Evolutionary conservation across 2,329 filamentous ascomycete genomes (phyloP).

Genomic region (Teratosphaeria gauchensis): DNA sequence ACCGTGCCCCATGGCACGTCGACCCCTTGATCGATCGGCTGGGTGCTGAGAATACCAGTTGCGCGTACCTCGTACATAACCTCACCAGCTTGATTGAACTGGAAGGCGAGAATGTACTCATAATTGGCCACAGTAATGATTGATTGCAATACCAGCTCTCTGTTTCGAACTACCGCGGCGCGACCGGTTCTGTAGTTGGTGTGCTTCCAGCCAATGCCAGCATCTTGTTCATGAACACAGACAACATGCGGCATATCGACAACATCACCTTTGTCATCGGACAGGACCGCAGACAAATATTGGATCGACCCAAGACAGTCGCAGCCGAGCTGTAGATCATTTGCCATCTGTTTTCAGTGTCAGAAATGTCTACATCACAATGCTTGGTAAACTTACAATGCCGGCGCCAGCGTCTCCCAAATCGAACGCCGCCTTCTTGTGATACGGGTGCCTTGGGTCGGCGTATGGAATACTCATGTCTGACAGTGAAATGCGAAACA

Average conservation of each 20-base stretch:
- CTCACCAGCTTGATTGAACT: conserved; percentile 62
- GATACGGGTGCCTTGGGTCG: conserved; percentile 57
- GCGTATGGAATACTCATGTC: conserved; percentile 58
- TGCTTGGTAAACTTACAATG: conserved; percentile 33
- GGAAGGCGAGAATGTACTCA: conserved; percentile 62
- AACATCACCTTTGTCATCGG: conserved; percentile 48
- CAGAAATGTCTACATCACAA: neutral
- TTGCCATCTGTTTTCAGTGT: conserved; percentile 34
- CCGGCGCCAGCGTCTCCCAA: conserved; percentile 58
- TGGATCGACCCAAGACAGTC: conserved; percentile 63
- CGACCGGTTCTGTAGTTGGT: conserved; percentile 58
- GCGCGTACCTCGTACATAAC: conserved; percentile 58
- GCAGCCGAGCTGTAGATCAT: conserved; percentile 60
- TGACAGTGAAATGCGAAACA: conserved; percentile 56
- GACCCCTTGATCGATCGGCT: conserved; percentile 56
- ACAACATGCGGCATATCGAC: conserved; percentile 55
- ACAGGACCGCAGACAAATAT: conserved; percentile 52
- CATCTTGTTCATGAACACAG: conserved; percentile 63
- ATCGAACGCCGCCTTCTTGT: conserved; percentile 63
- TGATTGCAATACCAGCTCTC: conserved; percentile 57
- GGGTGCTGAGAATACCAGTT: conserved; percentile 56
- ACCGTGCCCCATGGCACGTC: conserved; percentile 59
- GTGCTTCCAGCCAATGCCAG: conserved; percentile 61
- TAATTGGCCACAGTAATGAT: conserved; percentile 63
- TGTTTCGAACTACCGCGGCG: conserved; percentile 51